Percentiles rank a stretch among this genome's conserved stretches.
These are phyloP conservation scores for Psophocarpus tetragonolobus DNA, from an alignment of 306 rosid species.

Conservation along the genomic window DNA sequence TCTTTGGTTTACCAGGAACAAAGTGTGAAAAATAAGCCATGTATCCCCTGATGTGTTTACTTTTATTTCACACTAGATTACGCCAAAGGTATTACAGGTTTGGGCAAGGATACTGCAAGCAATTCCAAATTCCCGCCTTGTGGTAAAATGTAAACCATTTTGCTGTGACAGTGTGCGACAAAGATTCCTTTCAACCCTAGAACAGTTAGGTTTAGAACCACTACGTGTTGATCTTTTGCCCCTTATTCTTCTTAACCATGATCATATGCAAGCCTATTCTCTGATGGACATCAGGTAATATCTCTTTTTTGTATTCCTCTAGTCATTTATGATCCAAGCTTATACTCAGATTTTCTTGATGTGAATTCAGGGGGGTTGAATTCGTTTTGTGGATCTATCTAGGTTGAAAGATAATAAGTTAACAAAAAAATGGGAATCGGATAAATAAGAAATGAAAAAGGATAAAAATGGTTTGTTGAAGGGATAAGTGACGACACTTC, in stretches of 20 bases:
- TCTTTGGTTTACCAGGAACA: not conserved
- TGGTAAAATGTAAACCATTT: constrained; percentile 6
- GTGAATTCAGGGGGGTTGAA: no score
- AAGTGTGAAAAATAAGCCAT: not conserved
- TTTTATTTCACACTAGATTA: constrained; percentile 5
- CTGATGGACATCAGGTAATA: constrained; percentile 13
- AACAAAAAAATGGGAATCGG: no score
- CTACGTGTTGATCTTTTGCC: constrained; percentile 15
- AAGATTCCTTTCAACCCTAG: constrained; percentile 15
- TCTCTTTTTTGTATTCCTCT: not conserved
- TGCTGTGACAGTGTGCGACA: constrained; percentile 1
- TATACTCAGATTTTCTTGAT: not conserved
- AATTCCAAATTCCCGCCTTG: constrained; percentile 11
- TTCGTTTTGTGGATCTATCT: no score
- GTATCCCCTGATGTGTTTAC: not conserved
- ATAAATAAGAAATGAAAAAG: no score
- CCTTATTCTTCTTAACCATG: constrained; percentile 20
- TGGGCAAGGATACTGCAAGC: not conserved
- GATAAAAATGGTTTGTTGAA: no score
- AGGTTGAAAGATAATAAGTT: no score
- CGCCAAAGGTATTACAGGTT: constrained; percentile 13
- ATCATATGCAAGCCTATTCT: constrained; percentile 22
- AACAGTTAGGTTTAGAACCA: constrained; percentile 7
- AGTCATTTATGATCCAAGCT: not conserved
- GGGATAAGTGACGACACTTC: no score